These are phyloP conservation scores for Helianthus tuberosus DNA, from an alignment of 129 eudicot species.

Conservation along the genomic window DNA sequence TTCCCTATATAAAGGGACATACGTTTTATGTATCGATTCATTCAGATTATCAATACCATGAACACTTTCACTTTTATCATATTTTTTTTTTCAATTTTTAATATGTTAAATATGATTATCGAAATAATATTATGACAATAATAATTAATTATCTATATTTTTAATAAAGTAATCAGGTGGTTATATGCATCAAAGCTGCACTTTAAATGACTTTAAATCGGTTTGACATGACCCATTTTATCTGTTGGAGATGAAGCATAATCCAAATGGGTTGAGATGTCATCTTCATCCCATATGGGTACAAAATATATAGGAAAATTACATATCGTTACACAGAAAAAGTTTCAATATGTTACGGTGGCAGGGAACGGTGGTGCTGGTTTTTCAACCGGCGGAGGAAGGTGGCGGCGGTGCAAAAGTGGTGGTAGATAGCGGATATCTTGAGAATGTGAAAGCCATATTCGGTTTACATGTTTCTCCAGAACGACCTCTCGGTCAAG, in stretches of 20 bases:
- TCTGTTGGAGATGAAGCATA: background rate
- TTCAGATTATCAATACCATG: too few relatives aligned
- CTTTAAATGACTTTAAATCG: too few relatives aligned
- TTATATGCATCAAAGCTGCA: too few relatives aligned
- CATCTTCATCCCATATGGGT: background rate
- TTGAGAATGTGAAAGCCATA: constrained; percentile 62
- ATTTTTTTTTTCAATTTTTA: background rate
- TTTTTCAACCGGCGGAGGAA: constrained; percentile 82
- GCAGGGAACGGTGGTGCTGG: constrained; percentile 73
- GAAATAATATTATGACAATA: background rate
- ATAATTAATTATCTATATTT: background rate
- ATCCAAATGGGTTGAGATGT: background rate
- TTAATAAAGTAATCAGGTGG: too few relatives aligned
- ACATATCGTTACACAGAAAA: constrained; percentile 11
- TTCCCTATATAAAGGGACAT: too few relatives aligned
- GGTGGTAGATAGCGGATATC: constrained; percentile 56
- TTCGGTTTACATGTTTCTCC: constrained; percentile 62
- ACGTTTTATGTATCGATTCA: too few relatives aligned
- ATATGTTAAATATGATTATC: background rate
- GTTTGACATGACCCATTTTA: too few relatives aligned
- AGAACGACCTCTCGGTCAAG: constrained; percentile 38
- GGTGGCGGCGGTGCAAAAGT: constrained; percentile 74
- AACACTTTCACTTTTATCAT: too few relatives aligned
- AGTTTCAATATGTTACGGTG: constrained; percentile 9
- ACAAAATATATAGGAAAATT: background rate